Base-by-base conservation (phyloP, 2,329 filamentous ascomycete genomes). In the Alternaria sp. region DNA sequence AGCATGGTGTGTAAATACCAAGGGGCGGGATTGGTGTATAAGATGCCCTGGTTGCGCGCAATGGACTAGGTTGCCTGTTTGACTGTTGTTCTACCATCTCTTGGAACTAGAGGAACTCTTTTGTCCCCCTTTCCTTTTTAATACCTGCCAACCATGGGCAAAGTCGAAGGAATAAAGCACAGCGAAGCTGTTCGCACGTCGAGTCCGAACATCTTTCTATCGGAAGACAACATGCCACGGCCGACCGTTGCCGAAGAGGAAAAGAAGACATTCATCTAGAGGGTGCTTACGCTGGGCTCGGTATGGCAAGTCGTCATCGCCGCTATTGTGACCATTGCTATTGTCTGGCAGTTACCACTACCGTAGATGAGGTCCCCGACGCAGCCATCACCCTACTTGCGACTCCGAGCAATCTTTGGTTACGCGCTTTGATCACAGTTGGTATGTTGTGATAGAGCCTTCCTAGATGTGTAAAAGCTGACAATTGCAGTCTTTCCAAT, bases 351-450 rank as follows among this genome's bases (percentile, higher is more conserved):
- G 78, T 85, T 2, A 79, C 79, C 9, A 73, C 78, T 0, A 76
- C 76, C 5, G 80, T 81, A 8, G 76, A 79, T 0, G 61, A 79
- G 1, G 75, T 85, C 3, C 82, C 81, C 0, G 72, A 76, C 5
- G 77, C 80, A 1, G 81, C 75, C 1, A 72, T 74, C 2, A 76
- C 75, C 1, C 68, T 85, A 45, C 67, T 83, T n/a, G 77, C 72
- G 5, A 84, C 85, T 55, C 82, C 81, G 1, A 83, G 83, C 29
- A 73, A 73, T 10, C 74, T 84, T 4, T 85, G 83, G 83, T 63
- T 85, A 54, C 77, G 83, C 3, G 78, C 80, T 21, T 74, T 85
- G 21, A 79, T 80, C 55, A 81, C 81, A 21, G 80, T 82, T 11
- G 81, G 81, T 81, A 68, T 60, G 79, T 77, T 4, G 17, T 10